Evolutionary conservation across 2,329 filamentous ascomycete genomes (phyloP).

Genomic region (Achaetomium macrosporum): DNA sequence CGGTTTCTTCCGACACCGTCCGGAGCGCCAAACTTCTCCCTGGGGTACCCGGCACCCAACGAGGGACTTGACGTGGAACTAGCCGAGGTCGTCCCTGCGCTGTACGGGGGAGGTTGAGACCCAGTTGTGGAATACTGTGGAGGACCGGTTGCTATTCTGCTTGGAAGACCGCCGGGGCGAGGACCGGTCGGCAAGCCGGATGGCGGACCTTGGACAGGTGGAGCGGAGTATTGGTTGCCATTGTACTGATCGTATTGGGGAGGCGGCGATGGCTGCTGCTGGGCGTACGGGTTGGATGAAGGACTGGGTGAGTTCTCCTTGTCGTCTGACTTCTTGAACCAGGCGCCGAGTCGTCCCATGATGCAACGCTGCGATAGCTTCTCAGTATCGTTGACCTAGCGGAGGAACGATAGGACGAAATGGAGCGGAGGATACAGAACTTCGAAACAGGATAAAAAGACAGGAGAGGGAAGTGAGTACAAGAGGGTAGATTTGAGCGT

Average conservation of each 20-base stretch:
- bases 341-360: constrained; percentile 52
- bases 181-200: constrained; percentile 23
- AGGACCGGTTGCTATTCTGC: constrained; percentile 32
- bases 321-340: constrained; percentile 47
- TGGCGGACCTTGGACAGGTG: constrained; percentile 14
- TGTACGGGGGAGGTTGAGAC: neutral
- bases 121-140: constrained; percentile 25
- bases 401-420: neutral
- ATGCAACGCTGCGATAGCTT: constrained; percentile 17
- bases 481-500: constrained; percentile 7
- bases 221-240: constrained; percentile 27
- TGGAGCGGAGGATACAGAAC: neutral
- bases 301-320: constrained; percentile 43
- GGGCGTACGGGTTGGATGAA: constrained; percentile 53
- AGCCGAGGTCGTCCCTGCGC: neutral
- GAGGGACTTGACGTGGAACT: constrained; percentile 6
- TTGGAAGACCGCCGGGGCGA: constrained; percentile 33
- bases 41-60: constrained; percentile 10
- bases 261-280: constrained; percentile 44
- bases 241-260: constrained; percentile 31
- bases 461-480: constrained; percentile 4
- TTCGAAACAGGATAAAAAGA: constrained; percentile 2
- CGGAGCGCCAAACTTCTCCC: constrained; percentile 24
- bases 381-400: neutral
- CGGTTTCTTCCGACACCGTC: constrained; percentile 49